phyloP scores from a whole-genome alignment of 768 basidiomycete species.

The Mycena belliarum region DNA sequence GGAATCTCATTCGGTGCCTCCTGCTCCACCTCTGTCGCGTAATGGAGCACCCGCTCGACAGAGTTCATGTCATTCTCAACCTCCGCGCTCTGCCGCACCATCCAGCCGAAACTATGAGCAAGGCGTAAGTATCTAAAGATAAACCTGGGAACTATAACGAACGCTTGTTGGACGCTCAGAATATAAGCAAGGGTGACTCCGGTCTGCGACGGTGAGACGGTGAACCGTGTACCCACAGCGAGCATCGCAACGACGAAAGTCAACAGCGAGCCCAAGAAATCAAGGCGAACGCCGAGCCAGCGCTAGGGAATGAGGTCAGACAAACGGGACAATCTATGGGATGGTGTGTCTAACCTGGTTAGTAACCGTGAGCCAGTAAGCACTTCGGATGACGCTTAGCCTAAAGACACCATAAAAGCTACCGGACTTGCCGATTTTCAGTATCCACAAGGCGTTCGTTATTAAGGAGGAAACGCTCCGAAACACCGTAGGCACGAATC shows the following conservation, averaged over 20 bases:
- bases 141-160: slow-evolving; percentile 17
- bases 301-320: slow-evolving; percentile 40
- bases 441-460: slow-evolving; percentile 78
- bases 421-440: slow-evolving; percentile 66
- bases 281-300: slow-evolving; percentile 91
- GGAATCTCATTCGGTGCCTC: slow-evolving; percentile 72
- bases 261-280: slow-evolving; percentile 72
- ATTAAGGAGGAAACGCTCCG: slow-evolving; percentile 70
- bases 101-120: slow-evolving; percentile 64
- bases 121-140: background rate
- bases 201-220: slow-evolving; percentile 78
- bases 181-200: slow-evolving; percentile 80
- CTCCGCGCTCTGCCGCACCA: slow-evolving; percentile 77
- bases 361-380: slow-evolving; percentile 84
- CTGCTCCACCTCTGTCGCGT: slow-evolving; percentile 78
- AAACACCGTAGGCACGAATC: slow-evolving; percentile 85
- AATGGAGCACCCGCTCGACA: slow-evolving; percentile 84
- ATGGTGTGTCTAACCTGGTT: slow-evolving; percentile 59
- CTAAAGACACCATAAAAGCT: background rate
- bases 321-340: background rate
- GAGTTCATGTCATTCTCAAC: slow-evolving; percentile 94
- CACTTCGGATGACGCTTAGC: slow-evolving; percentile 38
- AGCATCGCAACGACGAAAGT: slow-evolving; percentile 82
- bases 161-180: slow-evolving; percentile 73
- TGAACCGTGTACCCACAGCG: slow-evolving; percentile 70